Conservation (phyloP, 2,329 filamentous ascomycete species). For the Thielaviopsis punctulata region DNA sequence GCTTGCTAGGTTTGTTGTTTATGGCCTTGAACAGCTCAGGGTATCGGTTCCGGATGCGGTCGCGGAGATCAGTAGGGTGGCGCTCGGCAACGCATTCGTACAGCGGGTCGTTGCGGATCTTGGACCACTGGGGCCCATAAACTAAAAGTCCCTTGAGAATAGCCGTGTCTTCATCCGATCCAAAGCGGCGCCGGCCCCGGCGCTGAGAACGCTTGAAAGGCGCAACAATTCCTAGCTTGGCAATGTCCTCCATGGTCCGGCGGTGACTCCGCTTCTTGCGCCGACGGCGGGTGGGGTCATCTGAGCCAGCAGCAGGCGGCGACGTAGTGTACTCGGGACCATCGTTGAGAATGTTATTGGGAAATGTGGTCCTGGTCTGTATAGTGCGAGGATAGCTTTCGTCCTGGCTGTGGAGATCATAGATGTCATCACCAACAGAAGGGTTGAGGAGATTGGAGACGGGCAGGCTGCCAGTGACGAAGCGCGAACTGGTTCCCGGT, state of each 20-base stretch:
- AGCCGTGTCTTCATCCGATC: slow-evolving; percentile 43
- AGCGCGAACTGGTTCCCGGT: neutral
- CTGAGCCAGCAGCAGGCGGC: slow-evolving; percentile 16
- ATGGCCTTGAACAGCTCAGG: slow-evolving; percentile 25
- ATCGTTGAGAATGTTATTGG: slow-evolving; percentile 15
- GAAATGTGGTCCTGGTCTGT: slow-evolving; percentile 1
- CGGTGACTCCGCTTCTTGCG: slow-evolving; percentile 37
- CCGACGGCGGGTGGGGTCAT: slow-evolving; percentile 17
- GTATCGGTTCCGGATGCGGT: slow-evolving; percentile 47
- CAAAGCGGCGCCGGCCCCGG: slow-evolving; percentile 42
- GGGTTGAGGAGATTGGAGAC: slow-evolving; percentile 7
- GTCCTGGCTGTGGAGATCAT: neutral
- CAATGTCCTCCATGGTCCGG: slow-evolving; percentile 37
- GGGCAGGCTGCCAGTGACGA: neutral
- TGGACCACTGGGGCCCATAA: slow-evolving; percentile 48
- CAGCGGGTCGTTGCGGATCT: slow-evolving; percentile 41
- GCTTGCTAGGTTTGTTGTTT: slow-evolving; percentile 1
- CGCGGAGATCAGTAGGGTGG: slow-evolving; percentile 45
- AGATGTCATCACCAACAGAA: neutral
- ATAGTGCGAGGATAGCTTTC: neutral
- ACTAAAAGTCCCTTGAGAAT: slow-evolving; percentile 41
- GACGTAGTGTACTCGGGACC: slow-evolving; percentile 14
- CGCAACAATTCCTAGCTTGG: slow-evolving; percentile 39
- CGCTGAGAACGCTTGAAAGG: slow-evolving; percentile 46
- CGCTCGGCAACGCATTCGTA: slow-evolving; percentile 37